phyloP scores from a whole-genome alignment of 768 basidiomycete species.

The Hericium erinaceus region DNA sequence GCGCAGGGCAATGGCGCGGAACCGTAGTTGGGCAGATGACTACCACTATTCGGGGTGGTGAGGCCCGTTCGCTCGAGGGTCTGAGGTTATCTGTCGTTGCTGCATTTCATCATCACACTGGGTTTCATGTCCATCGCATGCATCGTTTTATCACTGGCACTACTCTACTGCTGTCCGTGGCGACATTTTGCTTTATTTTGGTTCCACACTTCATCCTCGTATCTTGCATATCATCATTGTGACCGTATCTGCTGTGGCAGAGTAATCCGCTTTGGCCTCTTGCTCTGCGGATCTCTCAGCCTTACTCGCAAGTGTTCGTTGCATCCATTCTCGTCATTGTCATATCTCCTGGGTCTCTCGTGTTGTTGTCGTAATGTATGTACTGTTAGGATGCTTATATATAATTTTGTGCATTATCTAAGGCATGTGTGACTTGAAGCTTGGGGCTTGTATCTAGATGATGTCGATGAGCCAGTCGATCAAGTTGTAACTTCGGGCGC shows the following conservation, averaged over 20 bases:
- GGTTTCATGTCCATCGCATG: not conserved
- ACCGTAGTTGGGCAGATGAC: constrained; percentile 61
- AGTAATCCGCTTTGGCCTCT: not conserved
- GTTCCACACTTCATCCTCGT: not conserved
- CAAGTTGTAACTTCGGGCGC: no score
- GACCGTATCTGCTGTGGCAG: not conserved
- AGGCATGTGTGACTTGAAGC: no score
- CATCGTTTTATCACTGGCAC: not conserved
- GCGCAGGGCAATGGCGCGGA: constrained; percentile 42
- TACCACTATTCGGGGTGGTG: constrained; percentile 63
- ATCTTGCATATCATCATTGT: not conserved
- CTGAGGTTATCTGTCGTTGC: not conserved
- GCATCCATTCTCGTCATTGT: constrained; percentile 12
- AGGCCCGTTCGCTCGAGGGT: not conserved
- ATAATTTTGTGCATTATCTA: not conserved
- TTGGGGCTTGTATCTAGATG: no score
- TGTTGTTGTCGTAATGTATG: constrained; percentile 14
- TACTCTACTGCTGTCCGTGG: not conserved
- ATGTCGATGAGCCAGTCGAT: no score
- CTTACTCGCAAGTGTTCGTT: constrained; percentile 1
- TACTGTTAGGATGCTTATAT: constrained; percentile 12
- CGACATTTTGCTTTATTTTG: not conserved
- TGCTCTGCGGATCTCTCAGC: not conserved
- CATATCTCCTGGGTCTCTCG: constrained; percentile 3
- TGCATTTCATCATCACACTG: not conserved